phyloP scores from a whole-genome alignment of 2,329 filamentous ascomycete species.

The Alternaria consortialis region DNA sequence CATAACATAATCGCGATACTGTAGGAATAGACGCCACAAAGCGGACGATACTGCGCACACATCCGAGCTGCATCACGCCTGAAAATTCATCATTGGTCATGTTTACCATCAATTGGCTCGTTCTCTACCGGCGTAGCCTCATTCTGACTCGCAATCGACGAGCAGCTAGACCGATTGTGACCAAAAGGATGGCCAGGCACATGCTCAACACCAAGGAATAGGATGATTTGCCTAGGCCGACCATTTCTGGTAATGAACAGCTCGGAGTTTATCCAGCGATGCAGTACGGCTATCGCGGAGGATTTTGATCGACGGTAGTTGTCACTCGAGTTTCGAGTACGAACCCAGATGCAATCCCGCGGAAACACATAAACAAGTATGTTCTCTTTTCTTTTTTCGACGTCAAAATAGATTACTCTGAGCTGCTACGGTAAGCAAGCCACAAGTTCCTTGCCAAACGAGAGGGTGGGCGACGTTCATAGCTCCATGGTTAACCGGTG shows the following conservation, averaged over 20 bases:
- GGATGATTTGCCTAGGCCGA: not conserved
- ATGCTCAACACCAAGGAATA: not conserved
- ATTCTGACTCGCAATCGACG: constrained; percentile 7
- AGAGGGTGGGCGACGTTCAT: not conserved
- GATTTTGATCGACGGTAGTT: not conserved
- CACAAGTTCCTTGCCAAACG: not conserved
- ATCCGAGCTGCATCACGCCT: not conserved
- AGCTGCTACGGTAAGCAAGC: not conserved
- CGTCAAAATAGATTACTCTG: not conserved
- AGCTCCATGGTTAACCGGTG: not conserved
- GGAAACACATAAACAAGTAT: not conserved
- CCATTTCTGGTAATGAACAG: not conserved
- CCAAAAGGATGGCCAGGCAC: constrained; percentile 1
- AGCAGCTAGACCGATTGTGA: not conserved
- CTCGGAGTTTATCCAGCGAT: not conserved
- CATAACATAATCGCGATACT: not conserved
- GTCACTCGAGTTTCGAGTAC: not conserved
- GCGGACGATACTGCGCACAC: not conserved
- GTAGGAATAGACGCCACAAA: not conserved
- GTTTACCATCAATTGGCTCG: constrained; percentile 1
- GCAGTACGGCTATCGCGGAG: not conserved
- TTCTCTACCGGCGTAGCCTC: not conserved
- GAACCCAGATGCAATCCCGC: not conserved
- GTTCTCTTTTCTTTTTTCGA: not conserved
- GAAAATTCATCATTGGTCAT: not conserved